Evolutionary conservation across 306 rosid species (phyloP).

Genomic region (Neltuma alba): DNA sequence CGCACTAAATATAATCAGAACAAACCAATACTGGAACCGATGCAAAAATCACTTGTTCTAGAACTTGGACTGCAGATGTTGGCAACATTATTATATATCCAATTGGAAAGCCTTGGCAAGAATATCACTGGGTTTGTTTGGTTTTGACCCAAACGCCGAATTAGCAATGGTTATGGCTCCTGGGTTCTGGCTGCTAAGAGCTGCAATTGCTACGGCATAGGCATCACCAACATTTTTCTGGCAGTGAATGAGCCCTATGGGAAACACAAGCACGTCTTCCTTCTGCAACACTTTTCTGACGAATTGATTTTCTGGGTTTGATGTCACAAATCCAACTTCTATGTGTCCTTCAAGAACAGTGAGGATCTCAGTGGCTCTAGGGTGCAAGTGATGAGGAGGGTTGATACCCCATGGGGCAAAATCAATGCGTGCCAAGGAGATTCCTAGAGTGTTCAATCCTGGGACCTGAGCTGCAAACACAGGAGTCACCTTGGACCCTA

Average conservation of each 20-base stretch:
- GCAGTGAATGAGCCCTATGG: slow-evolving; percentile 42
- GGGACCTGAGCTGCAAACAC: slow-evolving; percentile 40
- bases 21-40: not conserved
- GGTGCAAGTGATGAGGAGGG: slow-evolving; percentile 54
- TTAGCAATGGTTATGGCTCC: slow-evolving; percentile 42
- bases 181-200: slow-evolving; percentile 46
- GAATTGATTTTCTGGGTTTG: slow-evolving; percentile 45
- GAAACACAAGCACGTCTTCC: slow-evolving; percentile 54
- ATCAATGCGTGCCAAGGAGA: slow-evolving; percentile 44
- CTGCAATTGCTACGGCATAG: slow-evolving; percentile 44
- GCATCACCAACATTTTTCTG: slow-evolving; percentile 42
- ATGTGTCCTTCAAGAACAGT: slow-evolving; percentile 39
- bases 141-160: slow-evolving; percentile 47
- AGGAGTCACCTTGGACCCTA: slow-evolving; percentile 42
- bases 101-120: slow-evolving; percentile 37
- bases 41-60: not conserved
- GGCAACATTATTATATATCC: slow-evolving; percentile 5
- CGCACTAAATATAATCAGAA: not conserved
- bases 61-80: slow-evolving; percentile 39
- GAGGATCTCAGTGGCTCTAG: slow-evolving; percentile 44
- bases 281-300: slow-evolving; percentile 31
- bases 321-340: slow-evolving; percentile 50
- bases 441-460: slow-evolving; percentile 38
- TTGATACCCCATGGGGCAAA: slow-evolving; percentile 45
- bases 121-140: slow-evolving; percentile 13